Evolutionary conservation across 768 basidiomycete species (phyloP).

Genomic region (Naganishia vaughanmartiniae): DNA sequence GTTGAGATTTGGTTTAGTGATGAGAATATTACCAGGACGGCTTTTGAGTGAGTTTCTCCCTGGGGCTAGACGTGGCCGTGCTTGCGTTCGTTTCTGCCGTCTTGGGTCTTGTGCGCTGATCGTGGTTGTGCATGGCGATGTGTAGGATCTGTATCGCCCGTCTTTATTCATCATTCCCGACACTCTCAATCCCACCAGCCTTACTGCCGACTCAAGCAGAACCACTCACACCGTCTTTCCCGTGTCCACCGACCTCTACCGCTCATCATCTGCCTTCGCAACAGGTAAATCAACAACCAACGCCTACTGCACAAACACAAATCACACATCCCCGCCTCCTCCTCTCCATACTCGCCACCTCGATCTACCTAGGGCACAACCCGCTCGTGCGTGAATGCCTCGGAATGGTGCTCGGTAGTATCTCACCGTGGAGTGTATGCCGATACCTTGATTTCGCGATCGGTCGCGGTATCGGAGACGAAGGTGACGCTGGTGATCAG

Average conservation of each 20-base stretch:
- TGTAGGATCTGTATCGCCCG: conserved; percentile 76
- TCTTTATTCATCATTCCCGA: conserved; percentile 81
- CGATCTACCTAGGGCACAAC: conserved; percentile 80
- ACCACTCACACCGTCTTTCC: conserved; percentile 62
- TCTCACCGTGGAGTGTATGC: conserved; percentile 73
- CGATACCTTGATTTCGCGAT: conserved; percentile 75
- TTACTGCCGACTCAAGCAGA: conserved; percentile 65
- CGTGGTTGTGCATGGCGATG: background rate
- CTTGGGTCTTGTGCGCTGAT: too few relatives aligned
- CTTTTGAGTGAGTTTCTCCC: conserved; percentile 75
- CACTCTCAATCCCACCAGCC: conserved; percentile 64
- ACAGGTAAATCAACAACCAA: too few relatives aligned
- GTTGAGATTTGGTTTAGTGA: conserved; percentile 76
- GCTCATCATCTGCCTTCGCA: conserved; percentile 21
- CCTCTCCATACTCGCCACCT: conserved; percentile 79
- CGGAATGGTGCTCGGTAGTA: conserved; percentile 65
- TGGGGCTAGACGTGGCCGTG: background rate
- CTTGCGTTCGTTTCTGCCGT: too few relatives aligned
- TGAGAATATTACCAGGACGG: conserved; percentile 80
- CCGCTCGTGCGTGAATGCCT: conserved; percentile 72
- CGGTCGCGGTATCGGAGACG: conserved; percentile 58
- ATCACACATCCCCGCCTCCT: conserved; percentile 76
- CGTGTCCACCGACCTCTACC: background rate
- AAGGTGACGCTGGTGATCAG: conserved; percentile 31
- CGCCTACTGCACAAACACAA: conserved; percentile 60